Conservation (phyloP, 2,329 filamentous ascomycete species). For the Clonostachys rhizophaga region DNA sequence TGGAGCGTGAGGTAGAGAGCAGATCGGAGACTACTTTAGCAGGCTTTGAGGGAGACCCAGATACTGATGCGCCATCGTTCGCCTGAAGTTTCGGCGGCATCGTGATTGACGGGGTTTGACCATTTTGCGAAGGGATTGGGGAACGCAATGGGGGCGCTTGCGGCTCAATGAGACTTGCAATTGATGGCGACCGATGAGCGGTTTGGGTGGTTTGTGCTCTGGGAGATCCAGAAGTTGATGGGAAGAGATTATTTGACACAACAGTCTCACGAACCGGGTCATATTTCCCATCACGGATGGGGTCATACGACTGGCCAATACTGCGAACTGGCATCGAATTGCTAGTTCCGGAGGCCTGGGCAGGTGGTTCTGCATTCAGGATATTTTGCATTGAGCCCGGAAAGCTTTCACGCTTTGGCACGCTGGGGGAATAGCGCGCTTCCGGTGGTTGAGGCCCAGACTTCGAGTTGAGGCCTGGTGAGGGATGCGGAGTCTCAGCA, state of each 20-base stretch:
- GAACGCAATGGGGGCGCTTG: slow-evolving; percentile 21
- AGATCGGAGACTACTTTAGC: slow-evolving; percentile 17
- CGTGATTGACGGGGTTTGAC: slow-evolving; percentile 15
- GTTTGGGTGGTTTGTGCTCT: slow-evolving; percentile 24
- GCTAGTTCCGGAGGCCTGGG: slow-evolving; percentile 34
- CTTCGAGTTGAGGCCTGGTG: neutral
- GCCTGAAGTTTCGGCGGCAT: slow-evolving; percentile 21
- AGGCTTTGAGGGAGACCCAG: slow-evolving; percentile 31
- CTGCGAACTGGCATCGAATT: slow-evolving; percentile 46
- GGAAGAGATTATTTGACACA: slow-evolving; percentile 41
- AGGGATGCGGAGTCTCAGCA: neutral
- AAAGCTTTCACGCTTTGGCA: slow-evolving; percentile 45
- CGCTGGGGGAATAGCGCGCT: slow-evolving; percentile 34
- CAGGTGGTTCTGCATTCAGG: slow-evolving; percentile 47
- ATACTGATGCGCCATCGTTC: slow-evolving; percentile 20
- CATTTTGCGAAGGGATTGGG: slow-evolving; percentile 17
- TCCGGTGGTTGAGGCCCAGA: slow-evolving; percentile 11
- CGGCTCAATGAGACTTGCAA: slow-evolving; percentile 78
- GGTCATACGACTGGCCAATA: slow-evolving; percentile 83
- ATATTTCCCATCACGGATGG: slow-evolving; percentile 69
- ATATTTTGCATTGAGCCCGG: slow-evolving; percentile 51
- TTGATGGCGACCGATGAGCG: slow-evolving; percentile 66
- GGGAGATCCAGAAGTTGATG: slow-evolving; percentile 41
- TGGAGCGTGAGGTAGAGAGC: slow-evolving; percentile 21
- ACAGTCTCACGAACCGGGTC: slow-evolving; percentile 62